These are phyloP conservation scores for Diplodia sapinea DNA, from an alignment of 2,329 filamentous ascomycete genomes.

Conservation along the genomic window DNA sequence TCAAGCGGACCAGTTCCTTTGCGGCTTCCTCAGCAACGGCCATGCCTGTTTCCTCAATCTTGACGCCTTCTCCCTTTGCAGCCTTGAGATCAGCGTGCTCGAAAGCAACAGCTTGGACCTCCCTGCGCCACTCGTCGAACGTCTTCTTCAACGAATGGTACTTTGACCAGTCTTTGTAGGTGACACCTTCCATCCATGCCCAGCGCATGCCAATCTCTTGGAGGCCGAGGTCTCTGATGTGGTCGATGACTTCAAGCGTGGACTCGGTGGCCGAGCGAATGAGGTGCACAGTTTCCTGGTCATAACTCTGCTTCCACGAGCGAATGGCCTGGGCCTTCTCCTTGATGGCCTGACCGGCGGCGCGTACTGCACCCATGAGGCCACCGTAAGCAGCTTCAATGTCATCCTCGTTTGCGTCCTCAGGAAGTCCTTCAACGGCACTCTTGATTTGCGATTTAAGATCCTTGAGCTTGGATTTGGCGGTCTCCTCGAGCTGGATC, in stretches of 20 bases:
- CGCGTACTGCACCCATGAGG: slow-evolving; percentile 64
- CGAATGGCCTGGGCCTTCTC: slow-evolving; percentile 77
- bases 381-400: slow-evolving; percentile 60
- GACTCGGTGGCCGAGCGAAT: slow-evolving; percentile 76
- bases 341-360: slow-evolving; percentile 75
- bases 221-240: slow-evolving; percentile 80
- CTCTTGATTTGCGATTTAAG: slow-evolving; percentile 72
- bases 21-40: slow-evolving; percentile 76
- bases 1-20: slow-evolving; percentile 77
- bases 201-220: slow-evolving; percentile 92
- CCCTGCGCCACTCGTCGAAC: slow-evolving; percentile 82
- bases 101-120: slow-evolving; percentile 77
- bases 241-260: slow-evolving; percentile 81
- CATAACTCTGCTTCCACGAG: slow-evolving; percentile 75
- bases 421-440: slow-evolving; percentile 61
- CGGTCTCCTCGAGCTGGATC: slow-evolving; percentile 69
- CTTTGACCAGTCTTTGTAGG: slow-evolving; percentile 96
- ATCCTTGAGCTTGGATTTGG: slow-evolving; percentile 65
- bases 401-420: slow-evolving; percentile 61
- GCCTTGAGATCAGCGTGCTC: slow-evolving; percentile 72
- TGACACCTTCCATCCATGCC: slow-evolving; percentile 94
- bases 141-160: slow-evolving; percentile 87
- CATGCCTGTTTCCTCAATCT: slow-evolving; percentile 82
- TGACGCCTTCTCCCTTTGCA: slow-evolving; percentile 70
- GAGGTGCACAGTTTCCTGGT: slow-evolving; percentile 70